Evolutionary conservation across 331 rosid species (phyloP), one percentile per base, ranked within the genome.

Genomic region (Pyracantha coccinea): DNA sequence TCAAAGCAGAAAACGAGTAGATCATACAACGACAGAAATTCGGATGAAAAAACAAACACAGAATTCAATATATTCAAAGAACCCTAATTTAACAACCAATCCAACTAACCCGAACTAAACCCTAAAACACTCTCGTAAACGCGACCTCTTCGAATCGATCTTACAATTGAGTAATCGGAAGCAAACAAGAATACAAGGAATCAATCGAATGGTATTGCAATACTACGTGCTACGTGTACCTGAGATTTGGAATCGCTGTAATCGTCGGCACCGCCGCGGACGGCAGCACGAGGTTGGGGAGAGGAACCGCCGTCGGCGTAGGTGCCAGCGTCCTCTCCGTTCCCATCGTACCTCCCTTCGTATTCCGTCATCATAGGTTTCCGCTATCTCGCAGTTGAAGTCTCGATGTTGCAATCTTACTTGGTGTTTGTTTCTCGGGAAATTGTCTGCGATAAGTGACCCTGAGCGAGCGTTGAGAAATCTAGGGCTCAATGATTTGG

Each of bases 261-360:
- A 73, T 89, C 90, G 11, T 88, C 90, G 65, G 75, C 52, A 54
- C 75, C 75, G 15, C 84, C 84, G 31, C 82, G 85, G 69, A 79
- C 72, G 13, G 73, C 55, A n/a, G 82, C 86, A 2, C 79, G 87
- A n/a, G 82, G 89, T 20, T 62, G 96, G 17, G 99, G 99, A 75
- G 97, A 90, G 57, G 81, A 76, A 59, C 75, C 92, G 27, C 83
- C 88, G 41, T 82, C 87, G 35, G 74, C 88, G 52, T 86, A 83
- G 66, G 66, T 67, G 25, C 86, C 91, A 8, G 66, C 80, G 41
- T 85, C 89, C 35, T 85, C 91, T 28, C 93, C 90, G 72, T 88
- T 85, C 4, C 85, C 91, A 73, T 88, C 90, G 88, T 91, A 91
- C 80, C 91, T 83, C 58, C 83, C 96, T 33, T 88, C 92, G 93